These are phyloP conservation scores for Phoma herbarum DNA, from an alignment of 2,329 filamentous ascomycete species.

Conservation along the genomic window DNA sequence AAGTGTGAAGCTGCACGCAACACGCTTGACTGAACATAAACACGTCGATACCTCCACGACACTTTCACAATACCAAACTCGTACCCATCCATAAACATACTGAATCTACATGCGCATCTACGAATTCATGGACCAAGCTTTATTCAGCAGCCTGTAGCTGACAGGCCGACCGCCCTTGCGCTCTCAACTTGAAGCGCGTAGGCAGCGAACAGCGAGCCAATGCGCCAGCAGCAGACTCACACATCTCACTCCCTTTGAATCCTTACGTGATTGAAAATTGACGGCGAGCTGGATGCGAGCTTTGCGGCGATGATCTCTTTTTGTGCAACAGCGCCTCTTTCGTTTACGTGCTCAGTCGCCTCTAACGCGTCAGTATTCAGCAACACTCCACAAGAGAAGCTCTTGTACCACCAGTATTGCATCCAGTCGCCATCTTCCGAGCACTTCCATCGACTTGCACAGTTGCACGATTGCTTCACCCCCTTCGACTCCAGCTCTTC, in stretches of 20 bases:
- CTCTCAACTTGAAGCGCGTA: neutral
- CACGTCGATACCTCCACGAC: neutral
- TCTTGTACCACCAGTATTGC: constrained; percentile 1
- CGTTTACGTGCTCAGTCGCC: neutral
- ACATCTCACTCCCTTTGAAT: neutral
- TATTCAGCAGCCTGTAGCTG: neutral
- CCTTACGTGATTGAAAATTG: too few relatives aligned
- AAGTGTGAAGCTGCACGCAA: neutral
- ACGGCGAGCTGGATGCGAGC: neutral
- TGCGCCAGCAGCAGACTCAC: neutral
- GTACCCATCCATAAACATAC: neutral
- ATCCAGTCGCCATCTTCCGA: neutral
- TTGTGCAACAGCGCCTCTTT: neutral
- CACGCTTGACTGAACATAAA: neutral
- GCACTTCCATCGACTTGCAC: neutral
- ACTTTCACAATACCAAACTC: neutral
- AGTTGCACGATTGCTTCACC: neutral
- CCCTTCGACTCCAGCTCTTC: neutral
- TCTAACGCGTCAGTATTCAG: neutral
- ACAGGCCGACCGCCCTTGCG: neutral
- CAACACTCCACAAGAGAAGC: neutral
- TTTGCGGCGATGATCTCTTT: neutral
- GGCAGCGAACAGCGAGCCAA: neutral
- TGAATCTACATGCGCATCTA: neutral
- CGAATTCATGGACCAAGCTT: neutral